Evolutionary conservation across 1,284 basidiomycete species (phyloP), one percentile per base, ranked within the genome.

Genomic region (Pyrrhoderma lamaoense): DNA sequence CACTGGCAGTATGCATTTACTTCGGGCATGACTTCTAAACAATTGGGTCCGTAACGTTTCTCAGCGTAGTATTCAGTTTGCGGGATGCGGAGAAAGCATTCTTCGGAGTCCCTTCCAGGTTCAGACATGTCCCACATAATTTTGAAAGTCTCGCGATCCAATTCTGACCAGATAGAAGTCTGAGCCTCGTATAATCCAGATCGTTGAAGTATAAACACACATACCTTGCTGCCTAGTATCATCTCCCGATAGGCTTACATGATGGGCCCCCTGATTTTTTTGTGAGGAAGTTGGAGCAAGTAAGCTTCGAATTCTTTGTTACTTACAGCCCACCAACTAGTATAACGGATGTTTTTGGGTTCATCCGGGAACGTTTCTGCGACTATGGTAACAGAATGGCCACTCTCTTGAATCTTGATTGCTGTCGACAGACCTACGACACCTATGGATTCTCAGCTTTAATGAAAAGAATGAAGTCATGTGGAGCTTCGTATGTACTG

Each of bases 261-360:
- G 82, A 58, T 88, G 82, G 1, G 82, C 85, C 21, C 85, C 76
- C 77, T 78, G 25, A 31, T 34, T 38, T 14, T 21, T 42, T 11
- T n/a, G 21, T 23, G 36, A n/a, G 16, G 27, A 31, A 40, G 18
- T 19, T 2, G 11, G 9, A 43, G 47, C n/a, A 1, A 31, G 4
- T 31, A 31, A 31, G 27, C 11, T 31, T 31, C 27, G 11, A 31
- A 5, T 11, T 11, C 27, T 11, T 31, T 31, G 5, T 31, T 5
- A 31, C 81, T 60, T 60, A 86, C 86, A 14, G 87, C 87, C 87
- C 87, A 89, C 16, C 76, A 75, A 62, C 83, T 87, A 1, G 87
- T 84, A 59, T 86, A 89, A 22, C 72, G 71, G 60, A 81, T 79
- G 16, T 69, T 74, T 63, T 83, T 83, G 1, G 76, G 70, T 60